Conservation (phyloP, 306 rosid species). For the Cucumis cinereus region DNA sequence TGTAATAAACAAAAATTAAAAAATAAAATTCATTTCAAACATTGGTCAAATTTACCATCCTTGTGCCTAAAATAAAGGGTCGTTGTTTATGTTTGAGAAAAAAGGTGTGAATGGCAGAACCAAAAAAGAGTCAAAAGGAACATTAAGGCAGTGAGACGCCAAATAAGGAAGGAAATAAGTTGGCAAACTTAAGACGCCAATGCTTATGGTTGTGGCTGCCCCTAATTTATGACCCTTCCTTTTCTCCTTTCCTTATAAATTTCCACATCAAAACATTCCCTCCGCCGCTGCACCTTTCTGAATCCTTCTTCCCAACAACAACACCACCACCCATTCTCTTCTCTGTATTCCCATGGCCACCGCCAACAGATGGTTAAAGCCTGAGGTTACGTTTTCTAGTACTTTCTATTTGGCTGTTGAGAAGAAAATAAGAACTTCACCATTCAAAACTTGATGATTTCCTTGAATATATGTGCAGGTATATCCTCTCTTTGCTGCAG, state of each 20-base stretch:
- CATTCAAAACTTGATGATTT: neutral
- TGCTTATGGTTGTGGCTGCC: constrained; percentile 12
- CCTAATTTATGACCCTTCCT: constrained; percentile 15
- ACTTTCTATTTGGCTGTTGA: constrained; percentile 6
- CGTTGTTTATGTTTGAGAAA: neutral
- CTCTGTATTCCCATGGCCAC: constrained; percentile 22
- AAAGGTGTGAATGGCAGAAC: neutral
- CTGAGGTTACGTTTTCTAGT: constrained; percentile 41
- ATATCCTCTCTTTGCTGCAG: constrained; percentile 68
- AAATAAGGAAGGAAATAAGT: constrained; percentile 1
- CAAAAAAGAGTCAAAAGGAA: neutral
- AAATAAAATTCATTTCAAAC: neutral
- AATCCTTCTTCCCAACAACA: constrained; percentile 7
- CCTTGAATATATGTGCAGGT: constrained; percentile 30
- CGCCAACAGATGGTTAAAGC: constrained; percentile 63
- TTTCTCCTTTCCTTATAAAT: neutral
- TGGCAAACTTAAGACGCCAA: neutral
- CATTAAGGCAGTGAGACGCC: neutral
- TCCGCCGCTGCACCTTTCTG: neutral
- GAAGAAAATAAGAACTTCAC: neutral
- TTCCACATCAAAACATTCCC: neutral
- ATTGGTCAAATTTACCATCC: neutral
- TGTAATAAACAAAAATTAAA: neutral
- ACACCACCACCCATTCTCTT: neutral
- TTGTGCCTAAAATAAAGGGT: neutral